Evolutionary conservation across 495 filamentous ascomycete species (phyloP).

Genomic region (Immersiella caudata): DNA sequence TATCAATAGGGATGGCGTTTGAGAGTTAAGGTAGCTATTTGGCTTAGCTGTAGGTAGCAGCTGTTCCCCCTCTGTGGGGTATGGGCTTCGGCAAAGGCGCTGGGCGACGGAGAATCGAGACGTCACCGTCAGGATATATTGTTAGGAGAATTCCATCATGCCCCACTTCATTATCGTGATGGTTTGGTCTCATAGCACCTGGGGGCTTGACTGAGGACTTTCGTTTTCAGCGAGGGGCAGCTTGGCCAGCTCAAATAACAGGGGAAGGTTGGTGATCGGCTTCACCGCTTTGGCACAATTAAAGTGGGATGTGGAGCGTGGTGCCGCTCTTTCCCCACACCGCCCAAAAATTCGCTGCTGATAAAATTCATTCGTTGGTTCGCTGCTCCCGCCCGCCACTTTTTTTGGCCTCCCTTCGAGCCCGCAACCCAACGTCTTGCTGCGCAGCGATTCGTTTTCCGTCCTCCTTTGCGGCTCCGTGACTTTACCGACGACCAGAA

Average conservation of each 20-base stretch:
- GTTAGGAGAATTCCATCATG: not conserved
- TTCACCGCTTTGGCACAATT: slow-evolving; percentile 40
- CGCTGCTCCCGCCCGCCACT: slow-evolving; percentile 28
- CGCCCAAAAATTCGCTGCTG: slow-evolving; percentile 37
- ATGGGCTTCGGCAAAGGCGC: not conserved
- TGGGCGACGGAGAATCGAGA: no score
- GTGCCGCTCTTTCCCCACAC: slow-evolving; percentile 32
- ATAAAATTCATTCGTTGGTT: slow-evolving; percentile 38
- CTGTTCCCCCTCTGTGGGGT: not conserved
- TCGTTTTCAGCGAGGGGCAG: no score
- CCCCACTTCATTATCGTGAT: no score
- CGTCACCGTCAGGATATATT: not conserved
- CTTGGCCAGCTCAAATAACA: no score
- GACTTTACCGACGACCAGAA: not conserved
- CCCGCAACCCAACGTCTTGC: slow-evolving; percentile 17
- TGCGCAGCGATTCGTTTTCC: slow-evolving; percentile 6
- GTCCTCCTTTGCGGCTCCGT: slow-evolving; percentile 10
- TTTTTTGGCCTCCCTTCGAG: slow-evolving; percentile 27
- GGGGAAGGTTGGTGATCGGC: not conserved
- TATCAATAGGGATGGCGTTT: not conserved
- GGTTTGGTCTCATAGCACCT: no score
- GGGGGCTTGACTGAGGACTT: no score
- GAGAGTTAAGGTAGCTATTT: not conserved
- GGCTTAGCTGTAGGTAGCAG: not conserved
- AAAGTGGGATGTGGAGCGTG: slow-evolving; percentile 22